phyloP scores from a whole-genome alignment of 441 rosid genomes.

The Gossypium lobatum region DNA sequence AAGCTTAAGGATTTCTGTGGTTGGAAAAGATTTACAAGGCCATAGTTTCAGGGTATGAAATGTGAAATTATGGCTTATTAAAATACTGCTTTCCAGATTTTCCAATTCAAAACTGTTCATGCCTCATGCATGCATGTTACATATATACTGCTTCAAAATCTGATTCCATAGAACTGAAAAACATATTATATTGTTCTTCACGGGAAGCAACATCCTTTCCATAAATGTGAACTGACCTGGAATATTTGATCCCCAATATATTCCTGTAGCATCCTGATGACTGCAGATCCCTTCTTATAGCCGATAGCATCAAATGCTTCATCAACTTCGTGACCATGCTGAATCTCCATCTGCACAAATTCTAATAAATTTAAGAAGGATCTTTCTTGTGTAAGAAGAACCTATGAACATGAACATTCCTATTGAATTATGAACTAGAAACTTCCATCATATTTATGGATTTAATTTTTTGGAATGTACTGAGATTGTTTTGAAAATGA shows the following conservation, averaged over 20 bases:
- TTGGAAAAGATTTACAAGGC: constrained; percentile 7
- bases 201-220: background rate
- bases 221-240: constrained; percentile 50
- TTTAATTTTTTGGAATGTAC: background rate
- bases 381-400: background rate
- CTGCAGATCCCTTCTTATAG: constrained; percentile 87
- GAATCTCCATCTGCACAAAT: constrained; percentile 59
- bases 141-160: background rate
- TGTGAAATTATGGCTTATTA: background rate
- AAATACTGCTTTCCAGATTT: background rate
- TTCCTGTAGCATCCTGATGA: constrained; percentile 90
- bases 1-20: constrained; percentile 78
- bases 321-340: constrained; percentile 76
- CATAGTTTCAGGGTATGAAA: constrained; percentile 1
- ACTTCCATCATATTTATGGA: background rate
- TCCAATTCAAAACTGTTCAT: background rate
- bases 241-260: constrained; percentile 83
- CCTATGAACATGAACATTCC: background rate
- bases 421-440: background rate
- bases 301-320: constrained; percentile 95
- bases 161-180: background rate
- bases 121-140: background rate
- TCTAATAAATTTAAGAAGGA: background rate
- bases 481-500: background rate
- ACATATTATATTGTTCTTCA: background rate